phyloP scores from a whole-genome alignment of 1,139 yeast species.

The Yarrowia galli region DNA sequence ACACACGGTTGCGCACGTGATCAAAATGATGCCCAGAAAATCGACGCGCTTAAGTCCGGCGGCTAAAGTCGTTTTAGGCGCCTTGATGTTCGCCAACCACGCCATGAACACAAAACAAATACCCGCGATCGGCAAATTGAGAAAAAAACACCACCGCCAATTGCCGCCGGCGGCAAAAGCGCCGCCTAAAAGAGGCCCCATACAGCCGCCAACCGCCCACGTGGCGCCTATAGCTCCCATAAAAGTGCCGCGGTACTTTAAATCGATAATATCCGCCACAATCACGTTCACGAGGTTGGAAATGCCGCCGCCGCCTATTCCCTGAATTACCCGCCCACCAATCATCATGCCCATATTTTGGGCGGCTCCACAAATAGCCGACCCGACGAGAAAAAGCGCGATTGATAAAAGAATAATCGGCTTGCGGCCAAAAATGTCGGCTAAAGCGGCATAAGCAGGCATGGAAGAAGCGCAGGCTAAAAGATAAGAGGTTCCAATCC shows the following conservation, averaged over 20 bases:
- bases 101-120: conserved; percentile 56
- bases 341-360: conserved; percentile 63
- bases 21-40: conserved; percentile 55
- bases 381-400: conserved; percentile 65
- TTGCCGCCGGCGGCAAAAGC: conserved; percentile 64
- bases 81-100: conserved; percentile 53
- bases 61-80: conserved; percentile 57
- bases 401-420: conserved; percentile 59
- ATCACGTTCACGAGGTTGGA: conserved; percentile 64
- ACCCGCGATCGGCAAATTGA: conserved; percentile 74
- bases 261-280: conserved; percentile 65
- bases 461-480: conserved; percentile 65
- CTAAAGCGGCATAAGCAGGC: conserved; percentile 67
- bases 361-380: conserved; percentile 64
- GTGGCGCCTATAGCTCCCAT: conserved; percentile 57
- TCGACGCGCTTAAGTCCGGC: conserved; percentile 57
- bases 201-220: conserved; percentile 64
- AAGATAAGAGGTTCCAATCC: conserved; percentile 47
- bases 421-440: conserved; percentile 69
- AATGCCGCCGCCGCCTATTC: conserved; percentile 74
- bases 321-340: conserved; percentile 71
- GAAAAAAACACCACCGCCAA: conserved; percentile 84
- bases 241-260: conserved; percentile 60
- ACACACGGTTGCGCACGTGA: conserved; percentile 56
- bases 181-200: conserved; percentile 79